Evolutionary conservation across 345 rosid species (phyloP), one percentile per base, ranked within the genome.

Genomic region (Aquilaria sinensis): DNA sequence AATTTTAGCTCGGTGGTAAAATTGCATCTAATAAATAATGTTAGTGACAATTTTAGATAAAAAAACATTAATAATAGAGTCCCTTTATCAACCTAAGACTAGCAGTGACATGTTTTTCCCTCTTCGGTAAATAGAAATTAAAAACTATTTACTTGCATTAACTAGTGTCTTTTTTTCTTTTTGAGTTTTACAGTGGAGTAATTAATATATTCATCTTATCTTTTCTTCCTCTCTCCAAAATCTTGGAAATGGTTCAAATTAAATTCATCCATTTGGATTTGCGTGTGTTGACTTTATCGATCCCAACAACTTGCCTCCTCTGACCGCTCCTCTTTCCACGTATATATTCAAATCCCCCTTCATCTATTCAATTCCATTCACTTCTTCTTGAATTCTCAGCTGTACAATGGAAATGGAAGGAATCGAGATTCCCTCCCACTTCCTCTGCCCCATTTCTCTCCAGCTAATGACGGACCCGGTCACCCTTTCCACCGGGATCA

Each of bases 381-480:
- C 4, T 58, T 58, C 15, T 31, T 23, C 53, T 29, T 63, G 37
- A 11, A 0, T 46, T 46, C 31, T 45, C 23, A 34, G 34, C 14
- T 23, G 31, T 57, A 10, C 29, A 8, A 41, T 61, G 32, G 30
- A 16, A 66, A 78, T 81, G 78, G 82, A 71, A 10, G 69, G 68
- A 11, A 47, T 77, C 2, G 85, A 82, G 12, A 67, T 82, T 51
- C 88, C 91, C 2, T 43, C 51, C 0, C 76, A 75, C 66, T 85
- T 85, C 59, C 81, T 80, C 2, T 85, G 91, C 37, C 91, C 88
- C 1, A 85, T 85, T 78, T 81, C 91, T 1, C 62, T 83, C 13
- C 91, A 85, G 31, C 77, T 83, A 9, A 85, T 85, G 91, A 69
- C 67, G 56, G 91, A 85, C 75, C 91, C 88, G 0, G 88, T 85